Base-by-base conservation (phyloP, 2,329 filamentous ascomycete genomes). In the Hymenoscyphus salicellus region DNA sequence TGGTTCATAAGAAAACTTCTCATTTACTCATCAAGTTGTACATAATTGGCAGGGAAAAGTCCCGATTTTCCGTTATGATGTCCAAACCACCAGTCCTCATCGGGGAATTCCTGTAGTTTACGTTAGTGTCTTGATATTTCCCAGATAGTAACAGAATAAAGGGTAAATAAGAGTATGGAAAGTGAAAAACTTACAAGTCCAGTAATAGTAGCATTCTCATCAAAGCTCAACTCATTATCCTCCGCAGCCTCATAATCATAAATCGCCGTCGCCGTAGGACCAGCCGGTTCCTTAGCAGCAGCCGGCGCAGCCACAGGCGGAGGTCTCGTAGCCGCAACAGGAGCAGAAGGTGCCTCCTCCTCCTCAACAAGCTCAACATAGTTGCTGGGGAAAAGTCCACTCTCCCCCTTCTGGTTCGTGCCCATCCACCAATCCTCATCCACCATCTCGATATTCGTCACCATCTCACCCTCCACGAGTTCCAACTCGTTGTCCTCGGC, bases 361-460 rank as follows among this genome's bases (percentile, higher is more conserved):
- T 75, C 78, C 30, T 90, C 89, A 41, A 95, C 82, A 26, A 97
- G 78, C 77, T 97, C 93, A 61, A 99, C 94, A 71, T 99, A 99
- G 82, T 97, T 98, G 80, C 92, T 95, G 5, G 95, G 95, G 83
- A 99, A 98, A 41, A 99, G 83, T 58, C 95, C 95, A 65, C 83
- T 89, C 77, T 97, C 92, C 72, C 95, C 95, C 67, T 82, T 83
- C 26, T 84, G 80, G 80, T 98, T 99, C 70, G 90, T 91, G 55
- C 96, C 95, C 85, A 97, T 90, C 95, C 95, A 99, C 95, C 95
- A 99, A 76, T 99, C 94, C 60, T 96, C 90, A 72, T 98, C 95
- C 1, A 99, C 92, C 91, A 96, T 96, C 68, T 98, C 92, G 73
- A 99, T 97, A 75, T 97, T 89, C 28, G 86, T 93, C 43, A 99